Evolutionary conservation across 371 early-diverging fungal species (phyloP).

Genomic region (Saksenaea oblongispora): DNA sequence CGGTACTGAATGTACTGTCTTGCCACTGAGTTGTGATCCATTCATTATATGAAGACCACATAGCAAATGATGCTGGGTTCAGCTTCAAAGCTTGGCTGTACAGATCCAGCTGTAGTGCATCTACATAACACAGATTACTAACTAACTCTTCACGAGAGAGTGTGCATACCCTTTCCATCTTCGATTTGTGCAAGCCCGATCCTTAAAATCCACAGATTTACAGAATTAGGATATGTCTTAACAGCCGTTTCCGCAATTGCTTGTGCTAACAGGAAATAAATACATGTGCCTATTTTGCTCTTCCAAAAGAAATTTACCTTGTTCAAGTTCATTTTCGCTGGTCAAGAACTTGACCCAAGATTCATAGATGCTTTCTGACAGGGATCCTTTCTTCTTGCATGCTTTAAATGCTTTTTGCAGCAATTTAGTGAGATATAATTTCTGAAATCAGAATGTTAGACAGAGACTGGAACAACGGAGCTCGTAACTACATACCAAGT

Average conservation of each 20-base stretch:
- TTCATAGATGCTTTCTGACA: slow-evolving; percentile 51
- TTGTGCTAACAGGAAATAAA: slow-evolving; percentile 18
- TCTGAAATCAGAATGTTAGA: slow-evolving; percentile 25
- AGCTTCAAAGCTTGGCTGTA: slow-evolving; percentile 35
- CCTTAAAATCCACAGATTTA: slow-evolving; percentile 43
- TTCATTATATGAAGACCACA: slow-evolving; percentile 54
- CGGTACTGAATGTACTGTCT: slow-evolving; percentile 7
- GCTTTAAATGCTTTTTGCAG: slow-evolving; percentile 45
- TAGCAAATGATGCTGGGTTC: slow-evolving; percentile 34
- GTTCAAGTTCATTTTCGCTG: slow-evolving; percentile 18
- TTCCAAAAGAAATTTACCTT: slow-evolving; percentile 3
- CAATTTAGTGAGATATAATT: slow-evolving; percentile 55
- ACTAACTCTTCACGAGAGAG: not conserved
- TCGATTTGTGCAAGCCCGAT: slow-evolving; percentile 21
- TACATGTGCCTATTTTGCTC: not conserved
- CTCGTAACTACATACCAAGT: slow-evolving; percentile 37
- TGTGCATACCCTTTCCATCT: slow-evolving; percentile 12
- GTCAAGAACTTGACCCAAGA: slow-evolving; percentile 38
- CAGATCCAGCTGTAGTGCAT: slow-evolving; percentile 21
- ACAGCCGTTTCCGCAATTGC: slow-evolving; percentile 43
- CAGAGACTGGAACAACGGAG: not conserved
- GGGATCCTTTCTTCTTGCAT: slow-evolving; percentile 38
- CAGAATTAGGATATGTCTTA: slow-evolving; percentile 35
- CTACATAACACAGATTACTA: not conserved
- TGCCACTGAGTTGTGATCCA: slow-evolving; percentile 29